Evolutionary conservation across 1,284 basidiomycete genomes (phyloP), one percentile per base, ranked within the genome.

Genomic region (Fomitiporia mediterranea): DNA sequence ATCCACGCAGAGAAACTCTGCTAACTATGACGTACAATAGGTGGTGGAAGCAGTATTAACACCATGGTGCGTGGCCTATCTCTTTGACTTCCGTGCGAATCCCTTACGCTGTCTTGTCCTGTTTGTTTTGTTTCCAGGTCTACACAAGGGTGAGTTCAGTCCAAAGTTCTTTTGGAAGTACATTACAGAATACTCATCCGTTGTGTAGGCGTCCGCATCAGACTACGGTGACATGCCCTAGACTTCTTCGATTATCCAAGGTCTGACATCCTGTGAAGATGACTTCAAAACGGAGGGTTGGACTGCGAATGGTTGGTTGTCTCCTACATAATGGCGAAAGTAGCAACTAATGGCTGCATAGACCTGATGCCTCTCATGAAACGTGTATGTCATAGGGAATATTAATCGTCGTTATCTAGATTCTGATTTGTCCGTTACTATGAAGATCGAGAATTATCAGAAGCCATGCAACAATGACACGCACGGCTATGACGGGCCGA

Each of bases 341-440:
- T 21, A 4, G 23, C n/a, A n/a, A n/a, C 13, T 6, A 49, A 49
- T 34, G 23, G 11, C 30, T 39, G 9, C 4, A 17, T 56, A 83
- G 84, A 86, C 63, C 76, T 88, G 9, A 64, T 84, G 48, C 85
- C 84, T 7, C 72, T 86, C 56, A 88, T 88, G 85, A 86, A 86
- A 69, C 75, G 84, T 51, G 80, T 76, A 65, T 56, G 72, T 56
- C n/a, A n/a, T n/a, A n/a, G n/a, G n/a, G n/a, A n/a, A 30, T 46
- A 15, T 11, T 25, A 30, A 17, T n/a, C 19, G 28, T 15, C 39
- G 30, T 49, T 15, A n/a, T 19, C 42, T 4, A 28, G 40, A 34
- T 30, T 13, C 30, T 32, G 25, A 25, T 11, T 48, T 46, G 11
- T 51, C 34, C 32, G 17, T 28, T 34, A 55, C 17, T 32, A 28